These are phyloP conservation scores for Russula vinacea DNA, from an alignment of 768 basidiomycete genomes.

Conservation along the genomic window DNA sequence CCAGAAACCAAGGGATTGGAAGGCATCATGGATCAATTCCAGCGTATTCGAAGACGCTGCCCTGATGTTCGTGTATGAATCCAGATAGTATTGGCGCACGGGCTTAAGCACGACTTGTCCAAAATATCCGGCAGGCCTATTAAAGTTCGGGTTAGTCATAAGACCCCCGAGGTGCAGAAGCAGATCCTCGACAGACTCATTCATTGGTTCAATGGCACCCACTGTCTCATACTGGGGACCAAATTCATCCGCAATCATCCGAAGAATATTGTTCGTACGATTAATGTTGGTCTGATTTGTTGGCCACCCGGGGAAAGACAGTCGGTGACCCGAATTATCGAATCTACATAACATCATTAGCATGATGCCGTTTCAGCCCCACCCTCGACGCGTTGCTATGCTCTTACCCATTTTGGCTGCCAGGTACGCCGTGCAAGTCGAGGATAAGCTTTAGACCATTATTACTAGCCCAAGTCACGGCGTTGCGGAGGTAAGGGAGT, in stretches of 20 bases:
- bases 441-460: constrained; percentile 77
- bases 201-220: constrained; percentile 66
- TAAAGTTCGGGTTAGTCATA: constrained; percentile 4
- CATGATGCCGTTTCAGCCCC: background rate
- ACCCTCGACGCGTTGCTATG: background rate
- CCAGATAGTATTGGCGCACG: constrained; percentile 60
- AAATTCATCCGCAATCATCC: constrained; percentile 59
- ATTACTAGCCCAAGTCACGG: constrained; percentile 65
- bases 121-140: constrained; percentile 68
- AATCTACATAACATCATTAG: constrained; percentile 47
- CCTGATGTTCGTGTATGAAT: constrained; percentile 74
- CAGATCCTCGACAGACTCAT: constrained; percentile 51
- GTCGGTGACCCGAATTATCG: constrained; percentile 75
- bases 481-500: constrained; percentile 63
- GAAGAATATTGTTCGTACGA: constrained; percentile 64
- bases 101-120: constrained; percentile 50
- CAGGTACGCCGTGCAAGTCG: constrained; percentile 70
- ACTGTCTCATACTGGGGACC: constrained; percentile 54
- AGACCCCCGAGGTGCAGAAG: background rate
- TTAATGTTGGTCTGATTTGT: constrained; percentile 59
- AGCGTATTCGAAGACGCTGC: constrained; percentile 53
- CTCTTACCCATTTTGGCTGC: constrained; percentile 75
- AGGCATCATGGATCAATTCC: constrained; percentile 76
- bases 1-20: constrained; percentile 73
- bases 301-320: constrained; percentile 66